Evolutionary conservation across 139 green algal species (phyloP).

Genomic region (Desmodesmus armatus): DNA sequence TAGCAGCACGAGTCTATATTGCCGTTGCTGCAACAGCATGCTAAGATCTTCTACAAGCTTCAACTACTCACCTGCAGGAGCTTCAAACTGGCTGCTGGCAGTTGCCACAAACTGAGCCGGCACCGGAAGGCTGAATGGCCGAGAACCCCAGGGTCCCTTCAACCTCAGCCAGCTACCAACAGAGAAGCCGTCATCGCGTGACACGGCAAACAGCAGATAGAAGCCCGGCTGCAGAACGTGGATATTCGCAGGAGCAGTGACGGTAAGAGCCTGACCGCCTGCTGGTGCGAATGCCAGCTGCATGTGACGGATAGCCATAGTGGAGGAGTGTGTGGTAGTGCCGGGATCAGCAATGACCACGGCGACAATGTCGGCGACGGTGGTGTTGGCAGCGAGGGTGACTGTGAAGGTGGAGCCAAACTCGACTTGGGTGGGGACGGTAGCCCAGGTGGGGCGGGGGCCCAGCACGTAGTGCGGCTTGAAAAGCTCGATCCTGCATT

Average conservation of each 20-base stretch:
- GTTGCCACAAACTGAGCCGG: neutral
- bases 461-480: slow-evolving; percentile 14
- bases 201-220: slow-evolving; percentile 22
- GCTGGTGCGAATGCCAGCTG: neutral
- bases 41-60: no score
- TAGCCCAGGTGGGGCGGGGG: neutral
- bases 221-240: neutral
- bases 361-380: neutral
- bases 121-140: neutral
- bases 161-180: slow-evolving; percentile 17
- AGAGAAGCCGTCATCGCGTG: neutral
- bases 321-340: slow-evolving; percentile 31
- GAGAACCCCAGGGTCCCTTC: slow-evolving; percentile 9
- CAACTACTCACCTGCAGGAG: neutral
- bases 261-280: neutral
- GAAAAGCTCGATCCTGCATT: slow-evolving; percentile 29
- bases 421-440: slow-evolving; percentile 5
- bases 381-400: neutral
- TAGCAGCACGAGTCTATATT: no score
- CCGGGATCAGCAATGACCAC: neutral
- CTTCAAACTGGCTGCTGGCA: neutral
- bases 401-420: slow-evolving; percentile 8
- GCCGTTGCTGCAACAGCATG: no score
- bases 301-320: slow-evolving; percentile 4
- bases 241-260: slow-evolving; percentile 11